Evolutionary conservation across 768 basidiomycete species (phyloP).

Genomic region (Rhizopogon vinicolor): DNA sequence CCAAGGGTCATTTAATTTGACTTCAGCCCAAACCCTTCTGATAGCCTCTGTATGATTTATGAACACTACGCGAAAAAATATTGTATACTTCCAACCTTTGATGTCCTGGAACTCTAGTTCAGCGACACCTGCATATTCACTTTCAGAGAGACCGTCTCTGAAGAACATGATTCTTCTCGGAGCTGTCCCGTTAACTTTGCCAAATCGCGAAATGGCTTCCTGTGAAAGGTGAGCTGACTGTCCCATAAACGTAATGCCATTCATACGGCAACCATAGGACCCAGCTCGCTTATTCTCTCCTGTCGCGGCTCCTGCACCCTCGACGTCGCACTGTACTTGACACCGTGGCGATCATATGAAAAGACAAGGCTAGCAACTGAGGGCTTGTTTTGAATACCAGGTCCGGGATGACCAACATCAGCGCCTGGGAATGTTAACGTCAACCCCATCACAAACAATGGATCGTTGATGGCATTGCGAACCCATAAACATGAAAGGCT

Average conservation of each 20-base stretch:
- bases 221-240: not conserved
- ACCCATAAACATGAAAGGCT: constrained; percentile 33
- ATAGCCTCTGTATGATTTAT: constrained; percentile 19
- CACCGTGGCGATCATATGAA: constrained; percentile 42
- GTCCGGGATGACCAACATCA: constrained; percentile 60
- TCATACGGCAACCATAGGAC: constrained; percentile 32
- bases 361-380: constrained; percentile 60
- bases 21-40: constrained; percentile 19
- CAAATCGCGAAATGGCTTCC: constrained; percentile 6
- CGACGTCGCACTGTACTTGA: constrained; percentile 40
- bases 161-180: constrained; percentile 39
- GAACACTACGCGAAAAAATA: not conserved
- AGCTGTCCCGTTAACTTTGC: constrained; percentile 3
- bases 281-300: constrained; percentile 43
- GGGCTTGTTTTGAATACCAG: constrained; percentile 46
- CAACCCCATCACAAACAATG: not conserved
- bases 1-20: constrained; percentile 3
- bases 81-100: constrained; percentile 27
- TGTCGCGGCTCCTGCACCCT: constrained; percentile 41
- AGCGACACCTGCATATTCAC: constrained; percentile 39
- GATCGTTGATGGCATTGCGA: not conserved
- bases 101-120: constrained; percentile 42
- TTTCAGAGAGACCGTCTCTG: constrained; percentile 51
- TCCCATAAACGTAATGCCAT: constrained; percentile 5
- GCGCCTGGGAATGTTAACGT: constrained; percentile 34